Evolutionary conservation across 2,329 filamentous ascomycete species (phyloP), one percentile per base, ranked within the genome.

Genomic region (Hymenotorrendiella dingleyae): DNA sequence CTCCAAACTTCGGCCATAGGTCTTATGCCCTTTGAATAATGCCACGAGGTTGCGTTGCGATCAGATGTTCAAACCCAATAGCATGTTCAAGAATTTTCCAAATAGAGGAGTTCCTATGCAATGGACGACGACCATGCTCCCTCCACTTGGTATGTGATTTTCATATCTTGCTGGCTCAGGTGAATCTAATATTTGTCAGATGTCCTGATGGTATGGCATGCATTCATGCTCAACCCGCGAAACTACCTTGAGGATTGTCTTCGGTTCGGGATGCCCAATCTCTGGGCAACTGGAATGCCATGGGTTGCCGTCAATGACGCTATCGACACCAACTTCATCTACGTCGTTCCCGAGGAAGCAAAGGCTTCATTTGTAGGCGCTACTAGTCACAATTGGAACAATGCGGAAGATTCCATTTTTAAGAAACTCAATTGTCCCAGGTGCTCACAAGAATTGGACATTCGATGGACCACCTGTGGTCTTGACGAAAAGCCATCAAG

Each of bases 171-270:
- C 26, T 3, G 6, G 10, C n/a, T 10, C 34, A 28, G 16, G n/a
- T 40, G 47, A 27, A 45, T n/a, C 46, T 46, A 22, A 47, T 29
- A 24, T 30, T 53, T 20, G 16, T 61, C n/a, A 71, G 85, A 90
- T 63, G 76, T 90, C 1, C 63, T 89, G 16, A 85, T 90, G 82
- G 80, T 90, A 0, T 86, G 82, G 80, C 86, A 91, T 61, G 68
- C 83, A 0, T 85, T 86, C 56, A 82, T 86, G 76, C 74, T 91
- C 3, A 90, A 89, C 53, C 86, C 86, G 0, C 70, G 82, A 29
- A 69, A 67, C n/a, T 90, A 81, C 57, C 72, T 88, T 4, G 84
- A 90, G 55, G 86, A 91, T 58, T 80, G 79, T 55, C 66, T 88
- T 42, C 72, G 83, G 6, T 63, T 68, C 21, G 77, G 76, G 0